Evolutionary conservation across 164 flowering plant species (phyloP).

Genomic region (Dillenia suffruticosa): DNA sequence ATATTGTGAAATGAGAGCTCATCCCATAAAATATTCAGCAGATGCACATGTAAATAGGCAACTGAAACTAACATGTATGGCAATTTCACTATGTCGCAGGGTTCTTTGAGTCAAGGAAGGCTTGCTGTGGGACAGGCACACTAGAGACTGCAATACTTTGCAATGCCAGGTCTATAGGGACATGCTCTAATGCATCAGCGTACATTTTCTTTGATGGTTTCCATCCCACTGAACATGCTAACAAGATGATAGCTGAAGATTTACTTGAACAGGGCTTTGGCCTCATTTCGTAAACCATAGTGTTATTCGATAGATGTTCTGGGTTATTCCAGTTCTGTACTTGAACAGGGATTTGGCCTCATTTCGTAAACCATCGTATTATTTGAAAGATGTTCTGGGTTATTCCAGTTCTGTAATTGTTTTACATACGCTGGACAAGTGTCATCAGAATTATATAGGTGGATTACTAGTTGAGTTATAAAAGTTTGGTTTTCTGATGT

Average conservation of each 20-base stretch:
- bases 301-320: neutral
- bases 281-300: slow-evolving; percentile 29
- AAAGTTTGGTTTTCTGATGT: no score
- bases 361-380: slow-evolving; percentile 19
- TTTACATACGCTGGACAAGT: no score
- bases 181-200: slow-evolving; percentile 61
- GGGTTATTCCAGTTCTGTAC: slow-evolving; percentile 7
- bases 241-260: slow-evolving; percentile 42
- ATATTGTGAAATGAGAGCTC: no score
- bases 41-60: no score
- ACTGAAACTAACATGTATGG: no score
- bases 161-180: slow-evolving; percentile 49
- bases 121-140: slow-evolving; percentile 73
- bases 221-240: slow-evolving; percentile 65
- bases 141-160: slow-evolving; percentile 62
- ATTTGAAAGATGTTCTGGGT: no score
- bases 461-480: no score
- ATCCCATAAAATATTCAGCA: no score
- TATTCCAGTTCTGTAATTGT: slow-evolving; percentile 15
- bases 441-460: no score
- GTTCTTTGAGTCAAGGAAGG: slow-evolving; percentile 60
- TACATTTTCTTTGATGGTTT: slow-evolving; percentile 77
- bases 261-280: slow-evolving; percentile 54
- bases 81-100: slow-evolving; percentile 23
- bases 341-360: slow-evolving; percentile 50